phyloP scores from a whole-genome alignment of 495 filamentous ascomycete genomes.

The Penicillium roqueforti region DNA sequence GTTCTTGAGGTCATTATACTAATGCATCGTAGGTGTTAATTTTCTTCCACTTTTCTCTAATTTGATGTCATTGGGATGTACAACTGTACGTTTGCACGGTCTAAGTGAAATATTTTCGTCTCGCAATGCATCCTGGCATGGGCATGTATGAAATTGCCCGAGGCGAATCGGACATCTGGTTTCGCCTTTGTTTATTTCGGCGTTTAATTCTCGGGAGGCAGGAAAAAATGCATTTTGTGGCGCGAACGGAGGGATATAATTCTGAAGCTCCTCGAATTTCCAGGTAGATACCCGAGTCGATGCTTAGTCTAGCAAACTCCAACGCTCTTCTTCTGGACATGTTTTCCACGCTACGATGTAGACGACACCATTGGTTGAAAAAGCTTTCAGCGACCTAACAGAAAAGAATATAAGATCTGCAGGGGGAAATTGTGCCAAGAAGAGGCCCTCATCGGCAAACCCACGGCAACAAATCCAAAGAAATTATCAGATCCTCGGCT shows the following conservation, averaged over 20 bases:
- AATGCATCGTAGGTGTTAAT: conserved; percentile 44
- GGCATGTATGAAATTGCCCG: conserved; percentile 24
- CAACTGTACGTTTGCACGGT: conserved; percentile 23
- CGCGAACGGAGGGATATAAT: conserved; percentile 45
- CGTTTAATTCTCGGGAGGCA: conserved; percentile 40
- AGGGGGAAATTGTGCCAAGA: conserved; percentile 11
- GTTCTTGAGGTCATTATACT: conserved; percentile 13
- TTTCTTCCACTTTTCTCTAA: conserved; percentile 17
- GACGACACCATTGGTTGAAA: not conserved
- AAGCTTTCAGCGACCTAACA: too few relatives aligned
- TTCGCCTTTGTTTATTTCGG: conserved; percentile 30
- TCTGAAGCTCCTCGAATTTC: conserved; percentile 49
- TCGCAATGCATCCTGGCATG: conserved; percentile 33
- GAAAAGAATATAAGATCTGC: not conserved
- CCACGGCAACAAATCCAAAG: conserved; percentile 14
- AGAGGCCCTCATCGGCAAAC: conserved; percentile 14
- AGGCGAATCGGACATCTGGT: conserved; percentile 19
- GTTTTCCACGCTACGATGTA: not conserved
- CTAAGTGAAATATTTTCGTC: conserved; percentile 15
- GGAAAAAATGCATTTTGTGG: conserved; percentile 46
- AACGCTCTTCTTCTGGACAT: conserved; percentile 33
- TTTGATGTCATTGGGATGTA: conserved; percentile 18
- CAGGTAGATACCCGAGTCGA: conserved; percentile 52
- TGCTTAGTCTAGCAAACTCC: conserved; percentile 47
- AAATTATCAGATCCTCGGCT: conserved; percentile 33